These are phyloP conservation scores for Fusarium penzigii DNA, from an alignment of 2,329 filamentous ascomycete species.

Conservation along the genomic window DNA sequence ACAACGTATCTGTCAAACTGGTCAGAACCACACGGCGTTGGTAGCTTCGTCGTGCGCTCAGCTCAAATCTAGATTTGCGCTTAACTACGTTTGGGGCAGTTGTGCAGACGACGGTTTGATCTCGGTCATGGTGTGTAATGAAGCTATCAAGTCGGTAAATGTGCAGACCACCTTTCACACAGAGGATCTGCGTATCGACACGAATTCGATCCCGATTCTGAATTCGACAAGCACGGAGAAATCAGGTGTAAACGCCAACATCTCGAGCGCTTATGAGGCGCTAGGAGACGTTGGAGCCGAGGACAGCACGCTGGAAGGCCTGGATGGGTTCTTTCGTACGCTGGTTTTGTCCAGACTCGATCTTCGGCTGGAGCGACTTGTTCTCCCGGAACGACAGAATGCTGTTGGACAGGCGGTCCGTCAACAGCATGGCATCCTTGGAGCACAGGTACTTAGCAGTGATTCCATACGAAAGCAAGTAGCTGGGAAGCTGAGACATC, in stretches of 20 bases:
- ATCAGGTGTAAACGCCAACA: slow-evolving; percentile 16
- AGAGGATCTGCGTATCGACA: slow-evolving; percentile 24
- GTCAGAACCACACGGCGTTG: slow-evolving; percentile 18
- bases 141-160: slow-evolving; percentile 22
- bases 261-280: slow-evolving; percentile 20
- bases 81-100: slow-evolving; percentile 31
- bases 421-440: slow-evolving; percentile 27
- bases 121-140: slow-evolving; percentile 27
- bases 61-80: slow-evolving; percentile 12
- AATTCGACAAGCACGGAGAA: slow-evolving; percentile 10
- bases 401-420: slow-evolving; percentile 24
- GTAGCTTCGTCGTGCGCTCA: slow-evolving; percentile 27
- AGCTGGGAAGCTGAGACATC: slow-evolving; percentile 12
- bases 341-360: slow-evolving; percentile 27
- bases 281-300: slow-evolving; percentile 17
- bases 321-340: slow-evolving; percentile 31
- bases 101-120: slow-evolving; percentile 21
- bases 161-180: slow-evolving; percentile 27
- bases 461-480: slow-evolving; percentile 13
- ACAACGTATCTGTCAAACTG: slow-evolving; percentile 16
- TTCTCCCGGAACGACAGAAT: slow-evolving; percentile 21
- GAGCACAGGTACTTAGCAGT: slow-evolving; percentile 28
- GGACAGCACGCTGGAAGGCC: slow-evolving; percentile 19
- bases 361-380: slow-evolving; percentile 22
- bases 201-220: slow-evolving; percentile 21